A percentile compares a stretch with the other conserved stretches of the same genome.
These are phyloP conservation scores for Phalaenopsis hybrid DNA, from an alignment of 116 monocot species.

Conservation along the genomic window DNA sequence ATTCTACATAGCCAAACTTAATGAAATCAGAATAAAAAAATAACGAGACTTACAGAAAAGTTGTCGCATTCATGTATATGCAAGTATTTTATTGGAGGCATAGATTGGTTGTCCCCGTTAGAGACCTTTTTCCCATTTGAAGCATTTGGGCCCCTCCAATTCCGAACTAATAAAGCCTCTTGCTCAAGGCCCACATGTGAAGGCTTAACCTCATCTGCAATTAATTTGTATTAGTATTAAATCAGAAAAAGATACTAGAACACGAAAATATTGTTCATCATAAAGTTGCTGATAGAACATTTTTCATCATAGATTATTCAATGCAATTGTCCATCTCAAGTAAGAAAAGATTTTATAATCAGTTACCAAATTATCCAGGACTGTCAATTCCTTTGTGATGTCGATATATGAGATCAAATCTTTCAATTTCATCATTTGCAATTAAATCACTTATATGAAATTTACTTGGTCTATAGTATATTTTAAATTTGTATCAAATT, in stretches of 20 bases:
- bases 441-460: neutral
- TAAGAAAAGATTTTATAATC: neutral
- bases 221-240: neutral
- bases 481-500: neutral
- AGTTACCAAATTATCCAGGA: too few species aligned
- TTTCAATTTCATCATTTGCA: neutral
- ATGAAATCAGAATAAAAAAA: too few species aligned
- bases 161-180: conserved; percentile 56
- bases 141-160: conserved; percentile 42
- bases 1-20: neutral
- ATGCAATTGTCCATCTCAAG: too few species aligned
- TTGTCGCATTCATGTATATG: conserved; percentile 76
- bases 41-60: conserved; percentile 48
- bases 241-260: neutral
- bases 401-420: too few species aligned
- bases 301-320: neutral
- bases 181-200: conserved; percentile 74
- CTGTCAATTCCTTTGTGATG: too few species aligned
- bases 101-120: conserved; percentile 46
- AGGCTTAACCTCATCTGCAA: conserved; percentile 57
- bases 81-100: conserved; percentile 69
- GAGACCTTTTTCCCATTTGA: conserved; percentile 50
- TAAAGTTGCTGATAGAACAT: neutral
- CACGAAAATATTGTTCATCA: neutral
- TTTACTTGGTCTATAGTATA: neutral